Base-by-base conservation (phyloP, 2,329 filamentous ascomycete genomes). In the Endoconidiophora laricicola region DNA sequence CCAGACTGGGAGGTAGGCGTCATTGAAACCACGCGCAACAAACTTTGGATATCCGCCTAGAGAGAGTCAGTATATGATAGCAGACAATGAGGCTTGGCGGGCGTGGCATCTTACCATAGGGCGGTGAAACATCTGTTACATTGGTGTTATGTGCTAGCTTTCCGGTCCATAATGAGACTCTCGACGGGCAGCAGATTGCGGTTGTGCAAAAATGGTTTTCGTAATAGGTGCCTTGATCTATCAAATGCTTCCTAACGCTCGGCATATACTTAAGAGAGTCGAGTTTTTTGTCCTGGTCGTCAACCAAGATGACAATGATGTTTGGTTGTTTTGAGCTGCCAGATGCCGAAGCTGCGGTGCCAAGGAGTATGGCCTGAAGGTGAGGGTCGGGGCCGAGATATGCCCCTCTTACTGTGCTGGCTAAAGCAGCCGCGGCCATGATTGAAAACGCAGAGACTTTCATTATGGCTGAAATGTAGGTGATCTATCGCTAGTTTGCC, bases 211-310 rank as follows among this genome's bases (percentile, higher is more conserved):
- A 83, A 57, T 83, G 79, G 40, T 72, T 72, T 38, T 66, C 64
- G 55, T 73, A 82, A 1, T 68, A 67, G 0, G 75, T 79, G 0
- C 78, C 79, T 47, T 76, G 62, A 2, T 76, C 65, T 6, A 66
- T 62, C 2, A 83, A 57, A 55, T 76, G 68, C 54, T 74, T 70
- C 41, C 71, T 62, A 0, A 79, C 65, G 3, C 68, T 61, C 0
- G 73, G 75, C 61, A 76, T 75, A 55, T 79, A 78, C 1, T 71
- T 64, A 3, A 81, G 56, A 0, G 78, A 82, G 50, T 76, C 64
- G 58, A 82, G 66, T 52, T 76, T 71, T 9, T 77, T 62, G 56
- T 82, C 78, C 57, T 82, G 79, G 55, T 83, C 79, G 54, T 83
- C 79, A 0, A 76, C 79, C 29, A 82, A 65, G 54, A 82, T 72